phyloP scores from a whole-genome alignment of 2,329 filamentous ascomycete genomes.

The Botrytis elliptica region DNA sequence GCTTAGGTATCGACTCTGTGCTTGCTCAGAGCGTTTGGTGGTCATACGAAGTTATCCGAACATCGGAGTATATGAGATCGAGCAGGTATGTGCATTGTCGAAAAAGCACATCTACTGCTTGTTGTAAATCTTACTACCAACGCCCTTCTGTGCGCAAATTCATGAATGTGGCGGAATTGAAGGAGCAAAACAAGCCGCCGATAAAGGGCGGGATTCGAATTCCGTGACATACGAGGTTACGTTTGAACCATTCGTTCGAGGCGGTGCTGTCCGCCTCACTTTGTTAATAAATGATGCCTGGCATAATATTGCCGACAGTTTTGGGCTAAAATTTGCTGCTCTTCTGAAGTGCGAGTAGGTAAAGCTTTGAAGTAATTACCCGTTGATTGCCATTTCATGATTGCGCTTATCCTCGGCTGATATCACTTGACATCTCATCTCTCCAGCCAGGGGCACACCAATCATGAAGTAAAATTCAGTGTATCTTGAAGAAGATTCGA shows the following conservation, averaged over 20 bases:
- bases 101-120: background rate
- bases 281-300: background rate
- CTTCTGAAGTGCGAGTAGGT: background rate
- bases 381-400: background rate
- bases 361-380: background rate
- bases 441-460: background rate
- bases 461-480: background rate
- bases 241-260: background rate
- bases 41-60: constrained; percentile 4
- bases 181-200: background rate
- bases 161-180: background rate
- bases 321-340: background rate
- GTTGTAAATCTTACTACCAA: background rate
- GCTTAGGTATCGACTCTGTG: constrained; percentile 10
- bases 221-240: background rate
- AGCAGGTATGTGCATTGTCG: background rate
- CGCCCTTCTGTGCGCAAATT: constrained; percentile 4
- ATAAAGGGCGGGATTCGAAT: background rate
- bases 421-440: background rate
- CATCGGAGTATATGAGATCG: background rate
- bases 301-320: background rate
- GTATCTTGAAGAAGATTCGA: background rate
- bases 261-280: constrained; percentile 8
- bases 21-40: constrained; percentile 1
- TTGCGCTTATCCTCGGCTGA: background rate